Evolutionary conservation across 164 flowering plant species (phyloP).

Genomic region (Piper longum): DNA sequence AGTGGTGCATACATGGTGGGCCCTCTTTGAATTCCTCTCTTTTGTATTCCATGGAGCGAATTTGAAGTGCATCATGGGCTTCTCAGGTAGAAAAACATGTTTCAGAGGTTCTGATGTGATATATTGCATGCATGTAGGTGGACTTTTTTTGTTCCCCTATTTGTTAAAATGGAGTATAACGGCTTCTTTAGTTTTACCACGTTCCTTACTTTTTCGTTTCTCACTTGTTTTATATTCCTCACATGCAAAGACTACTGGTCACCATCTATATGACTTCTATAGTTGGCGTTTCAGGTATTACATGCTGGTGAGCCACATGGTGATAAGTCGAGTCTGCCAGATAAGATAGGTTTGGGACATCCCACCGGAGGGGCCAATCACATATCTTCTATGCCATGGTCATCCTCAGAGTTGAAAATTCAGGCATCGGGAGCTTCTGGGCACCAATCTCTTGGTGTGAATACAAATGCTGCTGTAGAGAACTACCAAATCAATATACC

Average conservation of each 20-base stretch:
- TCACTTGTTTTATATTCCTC: not conserved
- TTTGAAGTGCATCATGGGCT: not conserved
- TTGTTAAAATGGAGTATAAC: not conserved
- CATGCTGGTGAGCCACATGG: slow-evolving; percentile 11
- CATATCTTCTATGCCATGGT: slow-evolving; percentile 14
- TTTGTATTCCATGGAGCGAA: not conserved
- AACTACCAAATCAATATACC: slow-evolving; percentile 8
- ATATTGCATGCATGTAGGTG: not conserved
- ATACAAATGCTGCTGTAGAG: slow-evolving; percentile 6
- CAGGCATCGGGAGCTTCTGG: slow-evolving; percentile 10
- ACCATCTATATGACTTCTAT: not conserved
- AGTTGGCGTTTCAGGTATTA: slow-evolving; percentile 13
- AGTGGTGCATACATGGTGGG: not conserved
- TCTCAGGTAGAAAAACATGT: not conserved
- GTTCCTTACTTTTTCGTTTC: not conserved
- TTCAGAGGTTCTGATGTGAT: not conserved
- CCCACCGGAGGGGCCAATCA: slow-evolving; percentile 11
- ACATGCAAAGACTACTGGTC: not conserved
- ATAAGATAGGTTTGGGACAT: slow-evolving; percentile 13
- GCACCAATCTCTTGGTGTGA: slow-evolving; percentile 12
- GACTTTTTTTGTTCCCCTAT: not conserved
- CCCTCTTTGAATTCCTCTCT: not conserved
- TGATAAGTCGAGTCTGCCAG: slow-evolving; percentile 8
- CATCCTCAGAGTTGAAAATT: slow-evolving; percentile 13
- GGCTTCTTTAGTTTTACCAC: not conserved